Conservation (phyloP, 768 basidiomycete genomes). For the Leccinum pellstonianum region DNA sequence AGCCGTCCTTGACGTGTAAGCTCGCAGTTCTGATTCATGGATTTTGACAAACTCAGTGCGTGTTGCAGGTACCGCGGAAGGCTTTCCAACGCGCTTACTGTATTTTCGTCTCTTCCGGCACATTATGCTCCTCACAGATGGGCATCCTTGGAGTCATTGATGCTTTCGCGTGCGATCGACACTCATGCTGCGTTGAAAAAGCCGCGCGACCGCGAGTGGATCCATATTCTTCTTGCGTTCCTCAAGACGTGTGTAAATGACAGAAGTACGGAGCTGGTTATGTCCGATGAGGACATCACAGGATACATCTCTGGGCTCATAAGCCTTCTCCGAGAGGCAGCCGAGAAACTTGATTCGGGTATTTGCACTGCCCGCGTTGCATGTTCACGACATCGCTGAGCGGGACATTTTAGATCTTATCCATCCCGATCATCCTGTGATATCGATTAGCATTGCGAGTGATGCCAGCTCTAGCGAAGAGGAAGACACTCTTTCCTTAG, state of each 20-base stretch:
- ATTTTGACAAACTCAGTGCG: constrained; percentile 8
- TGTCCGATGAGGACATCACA: constrained; percentile 49
- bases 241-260: constrained; percentile 66
- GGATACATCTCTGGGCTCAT: constrained; percentile 55
- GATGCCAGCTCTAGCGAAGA: constrained; percentile 52
- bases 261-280: constrained; percentile 49
- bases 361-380: constrained; percentile 12
- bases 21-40: constrained; percentile 12
- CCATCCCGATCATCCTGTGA: constrained; percentile 66
- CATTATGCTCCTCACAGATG: constrained; percentile 83
- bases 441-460: constrained; percentile 50
- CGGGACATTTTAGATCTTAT: constrained; percentile 51
- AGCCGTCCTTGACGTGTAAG: constrained; percentile 88
- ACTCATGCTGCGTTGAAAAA: constrained; percentile 58
- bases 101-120: constrained; percentile 78
- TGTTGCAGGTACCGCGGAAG: constrained; percentile 62
- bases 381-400: constrained; percentile 11
- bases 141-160: constrained; percentile 76
- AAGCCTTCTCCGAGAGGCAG: constrained; percentile 45
- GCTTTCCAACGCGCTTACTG: constrained; percentile 58
- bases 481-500: constrained; percentile 64
- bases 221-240: constrained; percentile 73
- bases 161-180: constrained; percentile 73
- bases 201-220: constrained; percentile 74
- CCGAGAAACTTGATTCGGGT: constrained; percentile 57